Percentiles rank a stretch among this genome's conserved stretches.
phyloP scores from a whole-genome alignment of 768 basidiomycete genomes.

The Boletus barrowsii region DNA sequence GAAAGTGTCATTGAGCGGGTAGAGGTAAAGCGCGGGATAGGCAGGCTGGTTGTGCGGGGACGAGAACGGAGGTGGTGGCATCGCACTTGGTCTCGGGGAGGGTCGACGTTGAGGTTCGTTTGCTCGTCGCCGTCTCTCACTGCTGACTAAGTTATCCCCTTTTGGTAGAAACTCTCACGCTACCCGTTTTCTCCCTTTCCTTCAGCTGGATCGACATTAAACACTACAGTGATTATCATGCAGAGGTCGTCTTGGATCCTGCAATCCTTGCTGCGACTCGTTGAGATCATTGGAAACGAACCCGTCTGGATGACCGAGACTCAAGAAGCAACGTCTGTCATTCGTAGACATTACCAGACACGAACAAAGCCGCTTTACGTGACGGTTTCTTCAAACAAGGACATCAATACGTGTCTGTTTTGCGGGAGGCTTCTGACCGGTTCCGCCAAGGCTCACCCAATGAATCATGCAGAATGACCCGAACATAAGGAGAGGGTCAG shows the following conservation, averaged over 20 bases:
- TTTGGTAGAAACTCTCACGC: conserved; percentile 7
- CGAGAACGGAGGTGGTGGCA: conserved; percentile 34
- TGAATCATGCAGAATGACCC: conserved; percentile 13
- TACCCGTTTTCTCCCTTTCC: neutral
- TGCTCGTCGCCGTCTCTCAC: conserved; percentile 6
- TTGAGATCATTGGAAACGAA: conserved; percentile 13
- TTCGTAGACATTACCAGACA: conserved; percentile 2
- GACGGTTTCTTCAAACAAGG: neutral
- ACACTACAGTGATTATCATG: no score
- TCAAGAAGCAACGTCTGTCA: neutral
- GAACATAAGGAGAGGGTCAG: conserved; percentile 12
- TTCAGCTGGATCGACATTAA: no score
- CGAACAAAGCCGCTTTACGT: neutral
- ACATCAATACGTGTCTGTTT: neutral
- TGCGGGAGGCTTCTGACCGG: neutral
- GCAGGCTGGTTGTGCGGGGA: conserved; percentile 25
- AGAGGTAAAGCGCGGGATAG: conserved; percentile 61
- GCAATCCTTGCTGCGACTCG: conserved; percentile 11
- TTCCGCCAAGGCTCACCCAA: no score
- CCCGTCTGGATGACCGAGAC: conserved; percentile 3
- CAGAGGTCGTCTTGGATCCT: no score
- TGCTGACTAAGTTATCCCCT: conserved; percentile 12
- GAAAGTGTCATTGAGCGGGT: conserved; percentile 93
- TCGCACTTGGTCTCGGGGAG: conserved; percentile 21
- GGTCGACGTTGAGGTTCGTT: conserved; percentile 13